Evolutionary conservation across 2,329 filamentous ascomycete species (phyloP).

Genomic region (Apiospora marii): DNA sequence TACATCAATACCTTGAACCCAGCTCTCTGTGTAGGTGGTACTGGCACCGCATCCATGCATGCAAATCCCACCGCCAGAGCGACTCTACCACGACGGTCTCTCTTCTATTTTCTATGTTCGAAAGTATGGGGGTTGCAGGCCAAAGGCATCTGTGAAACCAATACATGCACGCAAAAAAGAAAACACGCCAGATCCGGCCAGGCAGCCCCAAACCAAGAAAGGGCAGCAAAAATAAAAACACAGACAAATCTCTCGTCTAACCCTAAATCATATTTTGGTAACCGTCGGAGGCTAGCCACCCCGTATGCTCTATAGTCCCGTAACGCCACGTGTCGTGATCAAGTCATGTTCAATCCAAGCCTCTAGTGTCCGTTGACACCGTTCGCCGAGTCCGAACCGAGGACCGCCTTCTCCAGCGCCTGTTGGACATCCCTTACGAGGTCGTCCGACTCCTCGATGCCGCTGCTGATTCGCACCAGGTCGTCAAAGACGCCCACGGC

Average conservation of each 20-base stretch:
- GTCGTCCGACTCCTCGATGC: slow-evolving; percentile 90
- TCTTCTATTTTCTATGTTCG: neutral
- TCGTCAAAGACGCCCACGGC: slow-evolving; percentile 95
- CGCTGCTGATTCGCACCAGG: slow-evolving; percentile 90
- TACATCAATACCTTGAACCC: too few relatives aligned
- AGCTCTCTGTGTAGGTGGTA: too few relatives aligned
- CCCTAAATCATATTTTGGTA: neutral
- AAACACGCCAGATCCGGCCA: neutral
- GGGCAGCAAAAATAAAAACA: too few relatives aligned
- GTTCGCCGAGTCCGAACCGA: slow-evolving; percentile 4
- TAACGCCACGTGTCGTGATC: slow-evolving; percentile 4
- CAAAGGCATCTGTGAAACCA: neutral
- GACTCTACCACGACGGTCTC: neutral
- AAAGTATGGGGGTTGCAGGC: too few relatives aligned
- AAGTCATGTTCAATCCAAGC: neutral
- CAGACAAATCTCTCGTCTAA: neutral
- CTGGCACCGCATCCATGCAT: too few relatives aligned
- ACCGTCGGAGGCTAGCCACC: neutral
- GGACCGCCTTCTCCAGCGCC: slow-evolving; percentile 79
- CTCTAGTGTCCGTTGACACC: slow-evolving; percentile 10
- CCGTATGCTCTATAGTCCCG: slow-evolving; percentile 2
- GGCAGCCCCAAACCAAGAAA: neutral
- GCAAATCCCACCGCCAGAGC: neutral
- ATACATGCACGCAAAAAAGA: neutral
- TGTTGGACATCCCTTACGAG: slow-evolving; percentile 82